A percentile compares a stretch with the other conserved stretches of the same genome.
Evolutionary conservation across 2,329 filamentous ascomycete species (phyloP).

Genomic region (Leptographium procerum): DNA sequence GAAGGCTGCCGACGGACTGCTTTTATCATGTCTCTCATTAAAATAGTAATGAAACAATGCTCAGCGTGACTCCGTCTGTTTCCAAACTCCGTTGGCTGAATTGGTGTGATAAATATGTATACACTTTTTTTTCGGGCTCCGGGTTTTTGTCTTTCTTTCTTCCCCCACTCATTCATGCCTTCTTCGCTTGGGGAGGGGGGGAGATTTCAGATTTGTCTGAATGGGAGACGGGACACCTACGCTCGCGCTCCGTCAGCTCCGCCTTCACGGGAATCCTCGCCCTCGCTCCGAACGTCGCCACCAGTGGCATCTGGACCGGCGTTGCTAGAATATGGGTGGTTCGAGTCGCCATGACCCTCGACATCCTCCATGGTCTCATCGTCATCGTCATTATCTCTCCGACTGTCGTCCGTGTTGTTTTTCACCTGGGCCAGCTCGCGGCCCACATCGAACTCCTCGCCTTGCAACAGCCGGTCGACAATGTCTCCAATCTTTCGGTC

Average conservation of each 20-base stretch:
- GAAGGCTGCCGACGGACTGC: neutral
- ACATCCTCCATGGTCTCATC: conserved; percentile 73
- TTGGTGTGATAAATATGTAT: conserved; percentile 2
- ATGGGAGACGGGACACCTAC: conserved; percentile 60
- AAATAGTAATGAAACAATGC: neutral
- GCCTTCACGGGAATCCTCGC: conserved; percentile 76
- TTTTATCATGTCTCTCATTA: neutral
- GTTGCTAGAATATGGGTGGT: conserved; percentile 58
- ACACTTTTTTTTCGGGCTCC: neutral
- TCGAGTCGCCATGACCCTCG: conserved; percentile 50
- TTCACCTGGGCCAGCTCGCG: conserved; percentile 56
- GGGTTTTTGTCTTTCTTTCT: neutral
- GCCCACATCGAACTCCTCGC: conserved; percentile 74
- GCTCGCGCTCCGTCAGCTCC: conserved; percentile 96
- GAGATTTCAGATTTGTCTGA: conserved; percentile 2
- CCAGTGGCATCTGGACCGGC: conserved; percentile 81
- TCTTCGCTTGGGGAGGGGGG: neutral
- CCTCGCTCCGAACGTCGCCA: conserved; percentile 84
- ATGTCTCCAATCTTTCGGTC: conserved; percentile 83
- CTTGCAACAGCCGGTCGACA: conserved; percentile 73
- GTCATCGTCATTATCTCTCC: conserved; percentile 47
- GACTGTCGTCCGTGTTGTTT: conserved; percentile 34
- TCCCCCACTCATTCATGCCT: neutral
- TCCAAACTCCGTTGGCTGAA: neutral
- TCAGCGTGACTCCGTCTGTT: neutral